These are phyloP conservation scores for Trichoderma sp. DNA, from an alignment of 2,329 filamentous ascomycete species.

Conservation along the genomic window DNA sequence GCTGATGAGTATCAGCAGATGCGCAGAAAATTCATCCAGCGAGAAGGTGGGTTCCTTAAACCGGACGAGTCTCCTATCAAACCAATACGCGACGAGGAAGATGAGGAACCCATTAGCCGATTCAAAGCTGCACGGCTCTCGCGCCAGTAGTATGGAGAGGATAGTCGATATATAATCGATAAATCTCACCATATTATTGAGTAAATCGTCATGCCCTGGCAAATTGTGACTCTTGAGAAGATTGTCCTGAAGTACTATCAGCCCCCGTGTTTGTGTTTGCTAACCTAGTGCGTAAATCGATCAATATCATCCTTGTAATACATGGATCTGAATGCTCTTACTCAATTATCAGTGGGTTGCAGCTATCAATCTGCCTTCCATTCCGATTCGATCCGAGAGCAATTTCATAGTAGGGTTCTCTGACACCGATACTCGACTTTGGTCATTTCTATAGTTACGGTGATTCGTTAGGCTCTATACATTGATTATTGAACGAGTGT, in stretches of 20 bases:
- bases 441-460: constrained; percentile 48
- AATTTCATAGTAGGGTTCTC: constrained; percentile 54
- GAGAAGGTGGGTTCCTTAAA: constrained; percentile 77
- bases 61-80: constrained; percentile 69
- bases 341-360: constrained; percentile 57
- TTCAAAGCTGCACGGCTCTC: constrained; percentile 72
- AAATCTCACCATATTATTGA: constrained; percentile 26
- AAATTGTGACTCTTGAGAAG: constrained; percentile 5
- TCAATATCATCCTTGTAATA: background rate
- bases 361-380: constrained; percentile 55
- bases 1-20: constrained; percentile 79
- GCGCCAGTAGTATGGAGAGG: constrained; percentile 43
- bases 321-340: constrained; percentile 34
- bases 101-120: constrained; percentile 65
- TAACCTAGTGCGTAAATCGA: background rate
- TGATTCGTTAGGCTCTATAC: constrained; percentile 67
- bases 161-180: constrained; percentile 35
- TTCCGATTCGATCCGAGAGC: constrained; percentile 57
- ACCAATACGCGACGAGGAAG: constrained; percentile 68
- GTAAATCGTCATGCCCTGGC: constrained; percentile 27
- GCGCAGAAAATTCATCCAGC: constrained; percentile 80
- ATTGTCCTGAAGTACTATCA: background rate
- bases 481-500: constrained; percentile 33
- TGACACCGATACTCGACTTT: constrained; percentile 52
- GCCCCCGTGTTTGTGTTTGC: background rate